Evolutionary conservation across 2,329 filamentous ascomycete genomes (phyloP).

Genomic region (Ascochyta clinopodiicola): DNA sequence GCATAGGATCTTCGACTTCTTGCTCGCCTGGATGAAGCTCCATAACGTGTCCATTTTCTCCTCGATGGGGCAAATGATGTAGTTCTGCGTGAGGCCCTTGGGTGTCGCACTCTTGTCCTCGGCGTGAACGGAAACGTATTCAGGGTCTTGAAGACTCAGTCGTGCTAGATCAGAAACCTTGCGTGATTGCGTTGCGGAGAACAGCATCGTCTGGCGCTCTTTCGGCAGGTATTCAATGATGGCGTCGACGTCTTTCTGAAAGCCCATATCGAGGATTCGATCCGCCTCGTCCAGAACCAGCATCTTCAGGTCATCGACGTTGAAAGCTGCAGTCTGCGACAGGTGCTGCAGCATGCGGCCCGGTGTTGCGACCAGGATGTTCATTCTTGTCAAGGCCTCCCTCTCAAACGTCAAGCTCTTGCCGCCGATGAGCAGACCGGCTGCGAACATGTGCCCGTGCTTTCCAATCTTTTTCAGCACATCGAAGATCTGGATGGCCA

Average conservation of each 20-base stretch:
- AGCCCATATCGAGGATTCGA: conserved; percentile 97
- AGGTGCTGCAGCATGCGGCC: conserved; percentile 95
- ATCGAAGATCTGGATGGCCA: conserved; percentile 96
- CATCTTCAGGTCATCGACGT: conserved; percentile 89
- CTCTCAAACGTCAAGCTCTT: conserved; percentile 89
- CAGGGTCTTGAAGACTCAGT: conserved; percentile 84
- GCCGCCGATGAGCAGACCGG: conserved; percentile 90
- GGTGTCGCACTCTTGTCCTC: conserved; percentile 81
- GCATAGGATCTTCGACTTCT: conserved; percentile 94
- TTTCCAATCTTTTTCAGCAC: conserved; percentile 89
- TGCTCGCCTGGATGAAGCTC: conserved; percentile 87
- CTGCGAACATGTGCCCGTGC: conserved; percentile 84
- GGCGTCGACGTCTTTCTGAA: conserved; percentile 87
- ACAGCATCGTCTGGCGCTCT: conserved; percentile 87
- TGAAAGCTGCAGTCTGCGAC: conserved; percentile 89
- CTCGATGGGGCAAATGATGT: conserved; percentile 81
- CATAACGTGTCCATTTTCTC: conserved; percentile 92
- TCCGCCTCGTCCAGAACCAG: conserved; percentile 95
- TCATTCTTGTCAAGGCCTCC: conserved; percentile 87
- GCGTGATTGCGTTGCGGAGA: conserved; percentile 95
- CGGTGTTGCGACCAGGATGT: conserved; percentile 94
- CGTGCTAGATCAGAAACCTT: conserved; percentile 91
- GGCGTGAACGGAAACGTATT: conserved; percentile 95
- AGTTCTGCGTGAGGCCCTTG: conserved; percentile 84
- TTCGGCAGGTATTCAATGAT: conserved; percentile 90